Evolutionary conservation across 805 yeast genomes (phyloP), one percentile per base, ranked within the genome.

Genomic region (Kazachstania africana): DNA sequence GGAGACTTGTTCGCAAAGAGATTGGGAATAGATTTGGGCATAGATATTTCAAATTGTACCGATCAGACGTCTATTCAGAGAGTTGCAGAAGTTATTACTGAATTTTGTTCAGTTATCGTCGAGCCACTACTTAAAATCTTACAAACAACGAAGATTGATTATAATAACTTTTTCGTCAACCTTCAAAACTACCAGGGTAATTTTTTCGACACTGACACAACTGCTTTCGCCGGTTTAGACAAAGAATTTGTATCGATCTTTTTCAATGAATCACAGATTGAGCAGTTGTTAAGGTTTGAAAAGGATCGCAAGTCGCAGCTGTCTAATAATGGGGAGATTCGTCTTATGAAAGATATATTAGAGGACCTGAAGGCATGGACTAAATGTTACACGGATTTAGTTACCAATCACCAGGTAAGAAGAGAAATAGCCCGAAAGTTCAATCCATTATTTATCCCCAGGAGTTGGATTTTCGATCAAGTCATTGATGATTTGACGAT

Each of bases 381-480:
- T 6, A 49, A 53, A 0, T 39, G 43, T 2, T 83, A 71, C 52
- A 56, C 53, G 18, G 50, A 50, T 3, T 60, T 78, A 28, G 48
- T 74, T 8, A 41, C 36, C 8, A 38, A 35, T 0, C 66, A 67
- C 28, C 55, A 63, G 6, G 50, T 48, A 9, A 62, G 87, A 31
- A 42, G 37, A 4, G 39, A 36, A 6, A 42, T 62, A 3, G 72
- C 84, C 29, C 48, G 57, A 5, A 32, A 42, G 3, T 60, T 57
- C 29, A 91, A 88, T 47, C 98, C 97, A 3, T 49, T 71, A 22
- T 88, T 88, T 47, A 67, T 80, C 5, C 91, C 95, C 14, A 66
- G 88, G 37, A 80, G 75, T 40, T 83, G 94, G 85, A 76, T 87
- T 32, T 62, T 91, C 33, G 83, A 84, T 33, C 87, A 85, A 38